Evolutionary conservation across 2,329 filamentous ascomycete species (phyloP), one percentile per base, ranked within the genome.

Genomic region (Aureobasidium lini): DNA sequence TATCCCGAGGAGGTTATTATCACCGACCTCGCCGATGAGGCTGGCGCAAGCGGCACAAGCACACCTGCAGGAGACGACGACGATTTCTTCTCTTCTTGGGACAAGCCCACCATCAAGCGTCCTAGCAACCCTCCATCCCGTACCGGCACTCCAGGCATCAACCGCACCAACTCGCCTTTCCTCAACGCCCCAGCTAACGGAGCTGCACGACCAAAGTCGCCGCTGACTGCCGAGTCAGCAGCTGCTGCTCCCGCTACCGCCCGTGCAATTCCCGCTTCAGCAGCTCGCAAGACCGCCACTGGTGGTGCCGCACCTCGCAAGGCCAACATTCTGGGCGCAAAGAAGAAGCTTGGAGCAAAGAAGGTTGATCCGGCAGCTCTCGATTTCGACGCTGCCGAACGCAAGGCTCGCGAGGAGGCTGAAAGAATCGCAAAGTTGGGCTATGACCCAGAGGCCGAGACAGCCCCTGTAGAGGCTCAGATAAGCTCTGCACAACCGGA

Each of bases 41-140:
- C 77, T 28, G 77, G 81, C 50, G 77, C 76, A 57, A 86, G 90
- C 62, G 86, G 83, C 65, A 79, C 84, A 39, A 84, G 81, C 65
- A 95, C 90, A 10, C 89, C 92, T 47, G 88, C 85, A 65, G 91
- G 96, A 66, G 81, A 84, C 23, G 86, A 87, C 18, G 92, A 96
- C 69, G 94, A 97, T 72, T 99, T 99, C 80, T 99, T 99, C 77
- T 96, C 93, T 9, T 96, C 91, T 0, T 99, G 93, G 94, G 94
- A 97, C 71, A 96, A 97, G 78, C 94, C 94, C 23, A 84, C 91
- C 4, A 95, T 99, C 76, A 99, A 97, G 81, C 86, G 91, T 67
- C 93, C 93, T 37, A 96, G 90, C 64, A 95, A 95, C 65, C 93
- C 94, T 15, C 83, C 94, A 44, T 96, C 93, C 39, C 87, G 94